These are phyloP conservation scores for Melanomma pulvis-pyrius DNA, from an alignment of 495 filamentous ascomycete species.

Conservation along the genomic window DNA sequence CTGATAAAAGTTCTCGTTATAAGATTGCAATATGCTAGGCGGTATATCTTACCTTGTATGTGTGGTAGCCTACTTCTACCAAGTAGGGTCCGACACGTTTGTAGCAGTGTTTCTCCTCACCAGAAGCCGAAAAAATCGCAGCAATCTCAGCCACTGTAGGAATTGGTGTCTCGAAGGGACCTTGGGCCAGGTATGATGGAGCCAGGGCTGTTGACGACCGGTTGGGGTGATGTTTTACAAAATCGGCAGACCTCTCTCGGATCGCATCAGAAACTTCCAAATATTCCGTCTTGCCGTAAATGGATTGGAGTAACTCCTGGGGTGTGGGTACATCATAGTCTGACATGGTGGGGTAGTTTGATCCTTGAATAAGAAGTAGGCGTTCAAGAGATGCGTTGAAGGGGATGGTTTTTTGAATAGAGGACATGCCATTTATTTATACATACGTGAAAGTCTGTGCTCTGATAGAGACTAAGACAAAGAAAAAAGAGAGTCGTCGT, in stretches of 20 bases:
- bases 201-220: not conserved
- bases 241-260: not conserved
- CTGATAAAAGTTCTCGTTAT: not conserved
- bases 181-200: conserved; percentile 3
- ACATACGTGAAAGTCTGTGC: too few relatives aligned
- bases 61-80: not conserved
- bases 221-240: not conserved
- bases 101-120: not conserved
- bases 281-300: not conserved
- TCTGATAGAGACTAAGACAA: too few relatives aligned
- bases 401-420: not conserved
- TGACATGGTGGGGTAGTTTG: not conserved
- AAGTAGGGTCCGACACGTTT: conserved; percentile 1
- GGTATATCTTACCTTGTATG: not conserved
- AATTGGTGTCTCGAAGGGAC: conserved; percentile 8
- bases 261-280: not conserved
- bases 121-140: not conserved
- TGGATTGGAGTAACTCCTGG: not conserved
- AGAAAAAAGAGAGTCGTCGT: not conserved
- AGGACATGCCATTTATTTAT: not conserved
- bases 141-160: not conserved
- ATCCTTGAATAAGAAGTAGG: not conserved
- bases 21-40: not conserved
- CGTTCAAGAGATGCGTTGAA: not conserved
- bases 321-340: not conserved